Conservation (phyloP, 257 asterid species). For the Nicotiana attenuata region DNA sequence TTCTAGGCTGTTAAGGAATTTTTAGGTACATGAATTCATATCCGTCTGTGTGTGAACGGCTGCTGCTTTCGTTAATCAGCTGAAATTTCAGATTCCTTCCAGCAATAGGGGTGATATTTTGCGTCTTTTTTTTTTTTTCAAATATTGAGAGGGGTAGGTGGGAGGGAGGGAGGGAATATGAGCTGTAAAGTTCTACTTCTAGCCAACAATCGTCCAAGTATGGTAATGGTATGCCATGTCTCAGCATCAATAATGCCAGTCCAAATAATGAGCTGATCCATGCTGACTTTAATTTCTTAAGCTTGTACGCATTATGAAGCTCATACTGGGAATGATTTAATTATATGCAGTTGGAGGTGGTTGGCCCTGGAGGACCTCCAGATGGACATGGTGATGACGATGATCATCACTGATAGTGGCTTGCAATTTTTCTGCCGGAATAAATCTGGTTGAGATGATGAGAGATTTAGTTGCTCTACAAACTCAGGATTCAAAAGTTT, state of each 20-base stretch:
- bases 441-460: constrained; percentile 42
- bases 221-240: not conserved
- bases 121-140: not conserved
- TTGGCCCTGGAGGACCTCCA: constrained; percentile 86
- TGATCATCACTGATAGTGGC: constrained; percentile 43
- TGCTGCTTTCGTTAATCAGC: not conserved
- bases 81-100: not conserved
- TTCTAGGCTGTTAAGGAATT: not conserved
- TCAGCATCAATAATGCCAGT: not conserved
- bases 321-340: not conserved
- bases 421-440: constrained; percentile 37
- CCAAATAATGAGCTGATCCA: not conserved
- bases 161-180: not conserved
- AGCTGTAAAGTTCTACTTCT: not conserved
- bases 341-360: constrained; percentile 67
- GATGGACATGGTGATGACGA: constrained; percentile 62
- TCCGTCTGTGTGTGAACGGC: not conserved
- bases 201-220: not conserved
- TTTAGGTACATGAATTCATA: not conserved
- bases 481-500: constrained; percentile 37
- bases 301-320: not conserved
- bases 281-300: not conserved
- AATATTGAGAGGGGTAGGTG: not conserved
- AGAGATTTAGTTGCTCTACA: constrained; percentile 40
- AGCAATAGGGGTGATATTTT: not conserved